Evolutionary conservation across 2,329 filamentous ascomycete genomes (phyloP).

Genomic region (Pseudogymnoascus sp.): DNA sequence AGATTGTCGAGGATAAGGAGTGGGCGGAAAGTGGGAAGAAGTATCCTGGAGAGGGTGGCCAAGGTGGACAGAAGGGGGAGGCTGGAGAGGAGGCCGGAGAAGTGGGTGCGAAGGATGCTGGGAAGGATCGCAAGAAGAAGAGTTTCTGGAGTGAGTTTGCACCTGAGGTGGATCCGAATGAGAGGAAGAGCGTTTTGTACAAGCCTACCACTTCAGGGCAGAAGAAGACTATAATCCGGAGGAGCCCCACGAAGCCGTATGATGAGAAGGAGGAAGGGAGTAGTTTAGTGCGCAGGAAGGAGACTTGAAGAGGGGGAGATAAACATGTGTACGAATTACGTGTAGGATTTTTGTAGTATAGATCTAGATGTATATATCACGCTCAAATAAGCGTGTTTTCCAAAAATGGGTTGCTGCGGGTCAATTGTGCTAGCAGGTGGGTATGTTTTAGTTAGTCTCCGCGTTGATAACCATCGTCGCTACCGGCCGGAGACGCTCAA

Average conservation of each 20-base stretch:
- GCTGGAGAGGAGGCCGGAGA: background rate
- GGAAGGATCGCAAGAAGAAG: constrained; percentile 5
- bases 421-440: background rate
- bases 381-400: background rate
- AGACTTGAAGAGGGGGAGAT: background rate
- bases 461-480: background rate
- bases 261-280: background rate
- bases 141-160: constrained; percentile 9
- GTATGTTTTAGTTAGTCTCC: background rate
- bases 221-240: background rate
- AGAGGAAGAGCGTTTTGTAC: constrained; percentile 2
- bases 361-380: constrained; percentile 4
- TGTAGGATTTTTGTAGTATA: background rate
- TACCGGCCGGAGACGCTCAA: background rate
- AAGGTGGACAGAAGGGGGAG: background rate
- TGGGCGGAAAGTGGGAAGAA: constrained; percentile 40
- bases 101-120: background rate
- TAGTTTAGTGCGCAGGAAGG: background rate
- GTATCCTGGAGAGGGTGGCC: constrained; percentile 37
- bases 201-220: background rate
- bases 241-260: background rate
- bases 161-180: constrained; percentile 1
- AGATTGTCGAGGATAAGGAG: constrained; percentile 48
- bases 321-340: constrained; percentile 5
- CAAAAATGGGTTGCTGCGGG: background rate